Conservation (phyloP, 768 basidiomycete species). For the Leccinum variicolor region DNA sequence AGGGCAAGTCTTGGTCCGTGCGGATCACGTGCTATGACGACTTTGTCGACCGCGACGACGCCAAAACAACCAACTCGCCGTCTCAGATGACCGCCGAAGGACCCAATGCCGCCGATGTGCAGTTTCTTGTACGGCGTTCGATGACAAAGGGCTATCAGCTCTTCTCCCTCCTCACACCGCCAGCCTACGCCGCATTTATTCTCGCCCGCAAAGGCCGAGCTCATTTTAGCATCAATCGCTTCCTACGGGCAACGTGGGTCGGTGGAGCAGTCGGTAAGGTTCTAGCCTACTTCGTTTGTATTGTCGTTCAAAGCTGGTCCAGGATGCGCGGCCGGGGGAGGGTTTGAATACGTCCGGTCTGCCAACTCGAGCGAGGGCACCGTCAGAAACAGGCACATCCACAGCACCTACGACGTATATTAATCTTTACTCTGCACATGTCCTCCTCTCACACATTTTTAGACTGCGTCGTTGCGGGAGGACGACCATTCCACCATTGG, state of each 20-base stretch:
- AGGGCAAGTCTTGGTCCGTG: constrained; percentile 34
- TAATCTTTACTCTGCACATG: not conserved
- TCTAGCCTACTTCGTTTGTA: not conserved
- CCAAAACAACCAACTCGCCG: not conserved
- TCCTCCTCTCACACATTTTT: constrained; percentile 4
- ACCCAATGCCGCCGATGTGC: constrained; percentile 51
- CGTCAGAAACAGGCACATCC: constrained; percentile 47
- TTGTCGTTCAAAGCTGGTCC: not conserved
- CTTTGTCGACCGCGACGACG: constrained; percentile 5
- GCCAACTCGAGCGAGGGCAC: constrained; percentile 48
- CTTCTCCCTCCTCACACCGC: constrained; percentile 60
- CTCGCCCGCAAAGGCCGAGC: constrained; percentile 52
- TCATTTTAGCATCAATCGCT: constrained; percentile 55
- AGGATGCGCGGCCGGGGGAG: constrained; percentile 47
- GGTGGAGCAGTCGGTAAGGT: constrained; percentile 53
- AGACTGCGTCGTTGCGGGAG: constrained; percentile 58
- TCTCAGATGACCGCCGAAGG: constrained; percentile 16
- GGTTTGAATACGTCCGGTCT: constrained; percentile 59
- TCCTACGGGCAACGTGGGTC: constrained; percentile 71
- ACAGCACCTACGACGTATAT: constrained; percentile 56
- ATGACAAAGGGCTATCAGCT: constrained; percentile 68
- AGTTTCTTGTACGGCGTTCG: constrained; percentile 62
- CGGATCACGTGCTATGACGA: constrained; percentile 23
- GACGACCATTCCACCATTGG: constrained; percentile 81
- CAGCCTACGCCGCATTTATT: constrained; percentile 53